Evolutionary conservation across 129 eudicot genomes (phyloP).

Genomic region (Tanacetum coccineum): DNA sequence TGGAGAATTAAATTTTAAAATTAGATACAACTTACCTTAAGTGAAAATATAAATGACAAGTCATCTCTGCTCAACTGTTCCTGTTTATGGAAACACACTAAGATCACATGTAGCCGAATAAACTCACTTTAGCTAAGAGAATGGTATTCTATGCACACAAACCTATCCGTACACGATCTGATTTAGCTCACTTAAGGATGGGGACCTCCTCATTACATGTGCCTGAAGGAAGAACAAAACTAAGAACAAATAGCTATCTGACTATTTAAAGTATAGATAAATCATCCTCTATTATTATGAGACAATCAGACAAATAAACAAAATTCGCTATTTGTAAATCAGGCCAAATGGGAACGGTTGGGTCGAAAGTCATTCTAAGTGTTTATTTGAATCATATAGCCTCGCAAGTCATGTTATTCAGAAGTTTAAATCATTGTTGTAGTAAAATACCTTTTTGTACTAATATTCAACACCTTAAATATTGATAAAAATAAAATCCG

Average conservation of each 20-base stretch:
- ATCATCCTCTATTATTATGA: constrained; percentile 10
- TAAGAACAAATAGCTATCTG: constrained; percentile 8
- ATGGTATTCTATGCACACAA: constrained; percentile 19
- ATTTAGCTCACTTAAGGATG: constrained; percentile 83
- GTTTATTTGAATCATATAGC: neutral
- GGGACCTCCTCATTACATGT: constrained; percentile 68
- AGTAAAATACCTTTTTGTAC: too few species aligned
- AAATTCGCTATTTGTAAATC: neutral
- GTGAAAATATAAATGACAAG: constrained; percentile 79
- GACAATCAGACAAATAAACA: neutral
- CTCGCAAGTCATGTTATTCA: neutral
- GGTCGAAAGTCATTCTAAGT: neutral
- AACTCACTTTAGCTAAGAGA: neutral
- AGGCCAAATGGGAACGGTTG: neutral
- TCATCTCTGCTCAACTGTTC: constrained; percentile 90
- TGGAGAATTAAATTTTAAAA: neutral
- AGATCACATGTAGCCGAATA: too few species aligned
- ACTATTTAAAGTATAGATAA: neutral
- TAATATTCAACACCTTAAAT: too few species aligned
- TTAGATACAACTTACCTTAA: constrained; percentile 52
- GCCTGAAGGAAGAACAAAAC: constrained; percentile 49
- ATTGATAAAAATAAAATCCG: too few species aligned
- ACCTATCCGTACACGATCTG: constrained; percentile 87
- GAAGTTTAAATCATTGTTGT: too few species aligned
- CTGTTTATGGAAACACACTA: constrained; percentile 36